These are phyloP conservation scores for Marasmius tenuissimus DNA, from an alignment of 1,284 basidiomycete species.

Conservation along the genomic window DNA sequence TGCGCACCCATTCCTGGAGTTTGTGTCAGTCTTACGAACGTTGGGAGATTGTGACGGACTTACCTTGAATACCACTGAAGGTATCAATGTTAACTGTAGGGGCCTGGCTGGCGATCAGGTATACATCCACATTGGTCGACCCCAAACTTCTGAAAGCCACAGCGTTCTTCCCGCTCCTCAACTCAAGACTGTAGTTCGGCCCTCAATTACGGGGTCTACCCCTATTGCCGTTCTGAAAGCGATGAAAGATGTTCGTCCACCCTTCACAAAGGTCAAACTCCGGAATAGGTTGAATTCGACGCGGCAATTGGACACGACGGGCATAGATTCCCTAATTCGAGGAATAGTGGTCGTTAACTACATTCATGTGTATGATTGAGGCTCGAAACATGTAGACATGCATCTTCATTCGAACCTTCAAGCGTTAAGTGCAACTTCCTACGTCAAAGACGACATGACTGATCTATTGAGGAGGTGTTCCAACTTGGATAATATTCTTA, in stretches of 20 bases:
- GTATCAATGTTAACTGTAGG: slow-evolving; percentile 34
- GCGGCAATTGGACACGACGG: slow-evolving; percentile 43
- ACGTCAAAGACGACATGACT: slow-evolving; percentile 53
- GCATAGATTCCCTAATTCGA: slow-evolving; percentile 41
- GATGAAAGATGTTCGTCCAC: slow-evolving; percentile 36
- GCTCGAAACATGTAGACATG: neutral
- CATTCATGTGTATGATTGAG: neutral
- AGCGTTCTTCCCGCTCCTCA: slow-evolving; percentile 12
- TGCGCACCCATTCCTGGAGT: slow-evolving; percentile 44
- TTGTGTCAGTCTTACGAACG: neutral
- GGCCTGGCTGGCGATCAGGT: slow-evolving; percentile 18
- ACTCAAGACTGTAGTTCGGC: slow-evolving; percentile 9
- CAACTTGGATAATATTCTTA: slow-evolving; percentile 31
- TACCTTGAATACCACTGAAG: slow-evolving; percentile 55
- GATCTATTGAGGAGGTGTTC: slow-evolving; percentile 46
- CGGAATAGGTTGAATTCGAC: slow-evolving; percentile 42
- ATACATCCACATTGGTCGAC: slow-evolving; percentile 9
- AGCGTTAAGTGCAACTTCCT: slow-evolving; percentile 50
- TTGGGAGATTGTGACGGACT: neutral
- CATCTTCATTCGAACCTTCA: slow-evolving; percentile 32
- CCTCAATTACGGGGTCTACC: slow-evolving; percentile 48
- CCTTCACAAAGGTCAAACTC: slow-evolving; percentile 51
- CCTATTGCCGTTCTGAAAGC: slow-evolving; percentile 56
- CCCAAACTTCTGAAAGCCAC: slow-evolving; percentile 15
- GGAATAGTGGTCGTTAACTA: slow-evolving; percentile 2